Evolutionary conservation across 768 basidiomycete species (phyloP), one percentile per base, ranked within the genome.

Genomic region (Tubosaeta sp.): DNA sequence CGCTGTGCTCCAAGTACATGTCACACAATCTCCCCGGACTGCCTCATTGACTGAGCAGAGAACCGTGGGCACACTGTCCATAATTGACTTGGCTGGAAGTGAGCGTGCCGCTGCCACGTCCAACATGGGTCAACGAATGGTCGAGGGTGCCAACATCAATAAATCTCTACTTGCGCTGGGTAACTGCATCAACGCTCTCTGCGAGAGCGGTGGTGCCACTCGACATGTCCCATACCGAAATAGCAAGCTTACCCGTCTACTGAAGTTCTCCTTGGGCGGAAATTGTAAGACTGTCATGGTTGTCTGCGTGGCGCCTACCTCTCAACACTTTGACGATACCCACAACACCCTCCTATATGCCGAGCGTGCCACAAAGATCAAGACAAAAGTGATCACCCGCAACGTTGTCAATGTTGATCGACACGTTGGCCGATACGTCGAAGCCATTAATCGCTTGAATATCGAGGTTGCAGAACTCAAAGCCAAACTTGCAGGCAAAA

Each of bases 271-370:
- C 1, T 82, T 98, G 44, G 95, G 95, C 1, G 97, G 97, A 6
- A 98, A 98, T 70, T 99, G 97, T 81, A 92, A 95, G 72, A 99
- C 97, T 1, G 94, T 97, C 65, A 99, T 98, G 97, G 92, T 97
- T 57, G 95, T 98, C 55, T 98, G 97, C 67, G 78, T 99, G 43
- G 94, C 94, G 1, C 97, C 97, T 2, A 93, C 94, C 5, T 94
- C 93, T 34, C 81, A 81, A 34, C 94, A 99, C 72, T 97, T 97
- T 67, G 97, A 98, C 65, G 97, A 99, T 68, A 98, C 97, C 31
- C 93, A 97, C 67, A 99, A 99, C 67, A 98, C 97, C 2, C 85
- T 99, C 44, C 76, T 97, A 55, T 99, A 98, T 69, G 97, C 97
- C 22, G 95, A 99, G 62, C 88, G 95, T 43, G 95, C 97, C 26